Evolutionary conservation across 208 protist genomes (phyloP), one percentile per base, ranked within the genome.

Genomic region (Leishmania arabica): DNA sequence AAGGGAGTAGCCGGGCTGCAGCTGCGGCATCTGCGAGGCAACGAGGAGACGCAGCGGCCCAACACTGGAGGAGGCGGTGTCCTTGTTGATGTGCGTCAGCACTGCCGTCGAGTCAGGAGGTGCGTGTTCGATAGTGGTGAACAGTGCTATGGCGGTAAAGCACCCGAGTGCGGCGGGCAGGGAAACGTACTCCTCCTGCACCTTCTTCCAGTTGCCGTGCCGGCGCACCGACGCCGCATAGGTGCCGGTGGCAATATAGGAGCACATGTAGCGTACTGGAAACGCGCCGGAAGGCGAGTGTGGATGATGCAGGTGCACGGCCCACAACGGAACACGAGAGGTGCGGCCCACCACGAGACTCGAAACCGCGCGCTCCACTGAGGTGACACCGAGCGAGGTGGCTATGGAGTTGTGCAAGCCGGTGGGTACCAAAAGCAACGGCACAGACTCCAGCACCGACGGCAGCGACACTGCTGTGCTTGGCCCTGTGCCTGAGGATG

Each of bases 331-430:
- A 56, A 97, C 84, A 11, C 69, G 58, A 70, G 89, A 88, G 47
- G 84, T 86, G 34, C 85, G 86, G 31, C 91, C 90, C 42, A 92
- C 45, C 45, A 93, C 90, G 72, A 95, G 88, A 6, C 84, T 87
- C 6, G 91, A 93, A 21, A 95, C 89, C 2, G 92, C 80, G 17
- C 92, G 90, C 81, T 94, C 87, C 7, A 90, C 91, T 5, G 88
- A 90, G 49, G 77, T 74, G 13, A 97, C 75, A 62, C 92, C 92
- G 64, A 95, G 90, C 15, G 91, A 95, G 60, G 81, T 77, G 45
- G 94, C 90, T 37, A 97, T 89, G 53, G 90, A 95, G 87, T 97
- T 97, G 81, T 94, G 89, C 58, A 93, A 65, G 19, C 94, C 94
- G 34, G 89, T 88, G 1, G 94, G 94, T 64, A 97, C 86, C 8